Evolutionary conservation across 2,329 filamentous ascomycete genomes (phyloP).

Genomic region (Aspergillus caelatus): DNA sequence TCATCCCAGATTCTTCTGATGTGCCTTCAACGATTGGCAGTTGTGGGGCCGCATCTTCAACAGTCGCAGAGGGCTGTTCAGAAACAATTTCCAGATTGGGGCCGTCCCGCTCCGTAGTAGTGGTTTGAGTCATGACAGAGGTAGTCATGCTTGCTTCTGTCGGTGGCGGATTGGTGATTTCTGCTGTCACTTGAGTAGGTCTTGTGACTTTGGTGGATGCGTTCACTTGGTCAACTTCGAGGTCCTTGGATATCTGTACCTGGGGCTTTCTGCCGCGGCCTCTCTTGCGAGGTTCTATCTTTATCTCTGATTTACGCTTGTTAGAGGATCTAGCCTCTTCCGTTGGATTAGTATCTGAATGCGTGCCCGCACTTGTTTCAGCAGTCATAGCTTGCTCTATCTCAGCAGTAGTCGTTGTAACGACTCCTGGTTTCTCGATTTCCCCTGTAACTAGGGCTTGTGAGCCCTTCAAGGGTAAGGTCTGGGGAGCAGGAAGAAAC

Average conservation of each 20-base stretch:
- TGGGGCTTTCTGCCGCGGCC: slow-evolving; percentile 2
- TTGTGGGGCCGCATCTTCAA: background rate
- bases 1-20: slow-evolving; percentile 17
- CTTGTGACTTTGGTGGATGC: background rate
- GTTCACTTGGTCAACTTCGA: slow-evolving; percentile 1
- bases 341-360: background rate
- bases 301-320: slow-evolving; percentile 20
- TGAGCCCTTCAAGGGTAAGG: background rate
- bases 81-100: background rate
- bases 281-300: slow-evolving; percentile 7
- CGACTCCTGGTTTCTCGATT: background rate
- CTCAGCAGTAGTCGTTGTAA: slow-evolving; percentile 1
- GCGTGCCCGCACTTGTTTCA: background rate
- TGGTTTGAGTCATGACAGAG: background rate
- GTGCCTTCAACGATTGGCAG: background rate
- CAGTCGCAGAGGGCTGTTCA: background rate
- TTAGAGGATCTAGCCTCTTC: slow-evolving; percentile 8
- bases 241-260: background rate
- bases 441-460: background rate
- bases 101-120: background rate
- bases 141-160: background rate
- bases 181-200: background rate
- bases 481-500: slow-evolving; percentile 29
- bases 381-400: background rate
- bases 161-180: background rate